phyloP scores from a whole-genome alignment of 2,329 filamentous ascomycete genomes.

The Fusarium subglutinans region DNA sequence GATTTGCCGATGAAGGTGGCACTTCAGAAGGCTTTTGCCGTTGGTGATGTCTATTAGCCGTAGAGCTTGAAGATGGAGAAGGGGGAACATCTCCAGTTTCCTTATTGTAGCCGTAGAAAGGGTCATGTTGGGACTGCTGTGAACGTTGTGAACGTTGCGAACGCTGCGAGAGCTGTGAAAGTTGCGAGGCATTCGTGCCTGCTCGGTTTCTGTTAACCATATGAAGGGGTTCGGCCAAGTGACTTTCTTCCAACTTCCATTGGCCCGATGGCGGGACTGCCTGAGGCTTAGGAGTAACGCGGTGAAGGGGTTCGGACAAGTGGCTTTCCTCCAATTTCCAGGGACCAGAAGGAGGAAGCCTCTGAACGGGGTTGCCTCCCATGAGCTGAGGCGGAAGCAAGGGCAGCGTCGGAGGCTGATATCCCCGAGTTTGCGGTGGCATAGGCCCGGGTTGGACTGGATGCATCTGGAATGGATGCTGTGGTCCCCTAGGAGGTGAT shows the following conservation, averaged over 20 bases:
- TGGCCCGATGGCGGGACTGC: constrained; percentile 53
- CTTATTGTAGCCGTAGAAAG: constrained; percentile 51
- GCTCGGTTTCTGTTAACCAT: constrained; percentile 47
- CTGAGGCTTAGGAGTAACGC: constrained; percentile 43
- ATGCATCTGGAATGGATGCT: constrained; percentile 35
- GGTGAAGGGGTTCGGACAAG: constrained; percentile 59
- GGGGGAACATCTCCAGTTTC: constrained; percentile 55
- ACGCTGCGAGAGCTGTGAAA: constrained; percentile 37
- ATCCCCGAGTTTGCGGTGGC: constrained; percentile 15
- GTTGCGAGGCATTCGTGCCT: constrained; percentile 38
- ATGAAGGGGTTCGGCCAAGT: constrained; percentile 60
- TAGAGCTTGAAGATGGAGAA: constrained; percentile 15
- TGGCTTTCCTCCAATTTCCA: constrained; percentile 67
- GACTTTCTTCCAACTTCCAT: constrained; percentile 65
- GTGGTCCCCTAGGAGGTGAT: constrained; percentile 9
- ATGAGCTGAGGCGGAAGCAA: constrained; percentile 37
- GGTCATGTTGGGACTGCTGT: constrained; percentile 44
- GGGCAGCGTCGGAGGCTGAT: constrained; percentile 29
- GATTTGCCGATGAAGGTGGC: constrained; percentile 61
- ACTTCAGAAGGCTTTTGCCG: constrained; percentile 49
- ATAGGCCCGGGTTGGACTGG: constrained; percentile 19
- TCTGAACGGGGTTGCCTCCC: constrained; percentile 51
- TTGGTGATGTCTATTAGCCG: constrained; percentile 28
- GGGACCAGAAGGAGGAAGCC: constrained; percentile 54
- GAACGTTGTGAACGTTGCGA: constrained; percentile 17